Conservation (phyloP, 805 yeast genomes). For the Suhomyces prunicola region DNA sequence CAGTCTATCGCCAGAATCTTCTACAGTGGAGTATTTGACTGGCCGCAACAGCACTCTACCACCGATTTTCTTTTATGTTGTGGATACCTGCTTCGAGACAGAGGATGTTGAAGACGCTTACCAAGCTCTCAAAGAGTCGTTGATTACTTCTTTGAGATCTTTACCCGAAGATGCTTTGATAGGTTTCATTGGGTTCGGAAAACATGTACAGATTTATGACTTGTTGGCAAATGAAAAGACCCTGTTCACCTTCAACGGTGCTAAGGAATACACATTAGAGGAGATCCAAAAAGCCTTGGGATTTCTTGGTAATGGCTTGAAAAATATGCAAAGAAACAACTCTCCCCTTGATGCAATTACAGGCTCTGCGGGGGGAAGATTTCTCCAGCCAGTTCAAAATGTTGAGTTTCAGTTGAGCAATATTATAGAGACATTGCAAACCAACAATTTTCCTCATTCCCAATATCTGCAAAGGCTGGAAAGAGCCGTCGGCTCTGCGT, state of each 20-base stretch:
- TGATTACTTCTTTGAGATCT: slow-evolving; percentile 42
- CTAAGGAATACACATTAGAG: slow-evolving; percentile 46
- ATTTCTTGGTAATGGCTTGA: slow-evolving; percentile 28
- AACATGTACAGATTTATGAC: slow-evolving; percentile 57
- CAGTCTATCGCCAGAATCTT: slow-evolving; percentile 35
- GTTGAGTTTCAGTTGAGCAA: slow-evolving; percentile 51
- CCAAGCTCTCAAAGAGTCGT: slow-evolving; percentile 47
- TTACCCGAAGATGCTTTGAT: slow-evolving; percentile 55
- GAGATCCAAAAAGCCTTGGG: slow-evolving; percentile 48
- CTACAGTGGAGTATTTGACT: slow-evolving; percentile 53
- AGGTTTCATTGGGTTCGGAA: slow-evolving; percentile 59
- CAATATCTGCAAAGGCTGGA: slow-evolving; percentile 44
- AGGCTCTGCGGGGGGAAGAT: slow-evolving; percentile 31
- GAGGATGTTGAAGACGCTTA: slow-evolving; percentile 46
- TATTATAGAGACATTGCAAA: slow-evolving; percentile 46
- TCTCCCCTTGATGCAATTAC: slow-evolving; percentile 13
- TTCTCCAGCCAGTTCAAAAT: slow-evolving; percentile 45
- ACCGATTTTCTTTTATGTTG: slow-evolving; percentile 50
- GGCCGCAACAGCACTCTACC: slow-evolving; percentile 40
- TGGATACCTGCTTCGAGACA: slow-evolving; percentile 53
- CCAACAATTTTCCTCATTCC: slow-evolving; percentile 48
- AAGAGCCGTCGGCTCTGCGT: slow-evolving; percentile 60
- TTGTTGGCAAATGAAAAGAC: slow-evolving; percentile 27
- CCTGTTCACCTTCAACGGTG: slow-evolving; percentile 52
- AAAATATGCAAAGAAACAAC: slow-evolving; percentile 9